A percentile compares a stretch with the other conserved stretches of the same genome.
phyloP scores from a whole-genome alignment of 2,329 filamentous ascomycete genomes.

The Fusarium sp. region DNA sequence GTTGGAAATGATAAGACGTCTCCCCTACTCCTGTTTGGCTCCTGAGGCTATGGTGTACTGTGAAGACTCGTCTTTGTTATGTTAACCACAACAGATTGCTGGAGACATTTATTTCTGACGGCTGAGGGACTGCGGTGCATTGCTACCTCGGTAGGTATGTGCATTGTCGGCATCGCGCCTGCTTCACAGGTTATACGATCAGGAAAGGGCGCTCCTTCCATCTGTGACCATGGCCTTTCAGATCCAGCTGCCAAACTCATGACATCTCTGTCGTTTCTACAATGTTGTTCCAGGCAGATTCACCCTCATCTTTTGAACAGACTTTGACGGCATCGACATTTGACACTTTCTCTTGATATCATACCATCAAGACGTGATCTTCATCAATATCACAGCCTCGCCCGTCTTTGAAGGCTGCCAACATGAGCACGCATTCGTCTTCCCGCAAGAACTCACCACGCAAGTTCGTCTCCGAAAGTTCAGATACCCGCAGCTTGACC shows the following conservation, averaged over 20 bases:
- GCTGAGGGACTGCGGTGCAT: neutral
- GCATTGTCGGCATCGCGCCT: neutral
- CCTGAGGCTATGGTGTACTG: neutral
- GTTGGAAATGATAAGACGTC: slow-evolving; percentile 3
- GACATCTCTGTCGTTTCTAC: neutral
- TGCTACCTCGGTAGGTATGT: neutral
- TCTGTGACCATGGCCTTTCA: neutral
- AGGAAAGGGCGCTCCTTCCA: neutral
- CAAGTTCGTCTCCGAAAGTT: slow-evolving; percentile 11
- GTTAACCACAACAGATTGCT: neutral
- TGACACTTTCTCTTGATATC: slow-evolving; percentile 7
- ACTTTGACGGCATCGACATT: slow-evolving; percentile 28
- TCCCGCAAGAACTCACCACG: slow-evolving; percentile 7
- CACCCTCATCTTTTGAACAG: slow-evolving; percentile 28
- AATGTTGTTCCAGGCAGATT: neutral
- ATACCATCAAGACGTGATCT: neutral
- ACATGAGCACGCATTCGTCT: slow-evolving; percentile 23
- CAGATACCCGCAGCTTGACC: neutral
- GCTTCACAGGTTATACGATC: neutral
- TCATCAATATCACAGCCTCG: neutral
- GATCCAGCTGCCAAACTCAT: neutral
- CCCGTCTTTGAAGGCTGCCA: neutral
- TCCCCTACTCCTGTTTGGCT: neutral
- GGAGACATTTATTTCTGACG: neutral
- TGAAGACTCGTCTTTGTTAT: neutral